Conservation (phyloP, 768 basidiomycete species). For the Suillus decipiens region DNA sequence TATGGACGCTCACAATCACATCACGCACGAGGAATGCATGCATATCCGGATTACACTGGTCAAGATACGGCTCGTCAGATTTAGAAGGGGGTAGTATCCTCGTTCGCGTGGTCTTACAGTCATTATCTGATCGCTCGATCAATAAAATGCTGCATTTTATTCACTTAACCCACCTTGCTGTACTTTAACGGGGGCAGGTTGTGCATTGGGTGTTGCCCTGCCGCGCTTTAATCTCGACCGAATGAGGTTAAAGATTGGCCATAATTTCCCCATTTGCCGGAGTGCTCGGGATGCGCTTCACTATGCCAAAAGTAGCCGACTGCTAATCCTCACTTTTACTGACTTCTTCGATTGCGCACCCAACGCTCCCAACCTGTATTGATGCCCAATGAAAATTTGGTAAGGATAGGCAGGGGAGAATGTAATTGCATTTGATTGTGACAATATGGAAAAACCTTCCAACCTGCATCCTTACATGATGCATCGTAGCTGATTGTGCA, state of each 20-base stretch:
- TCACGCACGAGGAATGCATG: neutral
- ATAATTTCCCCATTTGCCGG: neutral
- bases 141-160: neutral
- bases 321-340: neutral
- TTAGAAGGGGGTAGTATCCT: neutral
- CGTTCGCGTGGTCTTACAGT: neutral
- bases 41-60: too few species aligned
- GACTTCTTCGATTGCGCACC: neutral
- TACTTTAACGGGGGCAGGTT: neutral
- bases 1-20: neutral
- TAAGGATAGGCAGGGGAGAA: neutral
- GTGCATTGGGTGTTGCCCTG: neutral
- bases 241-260: neutral
- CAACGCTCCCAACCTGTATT: neutral
- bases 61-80: too few species aligned
- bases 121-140: neutral
- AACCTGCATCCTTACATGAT: neutral
- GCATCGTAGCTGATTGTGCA: neutral
- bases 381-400: neutral
- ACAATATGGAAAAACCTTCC: neutral
- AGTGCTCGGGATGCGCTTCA: neutral
- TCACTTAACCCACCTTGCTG: slow-evolving; percentile 8
- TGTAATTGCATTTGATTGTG: neutral
- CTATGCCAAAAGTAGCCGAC: neutral
- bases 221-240: neutral